Conservation (phyloP, 2,329 filamentous ascomycete species). For the Penicillium sclerotigenum region DNA sequence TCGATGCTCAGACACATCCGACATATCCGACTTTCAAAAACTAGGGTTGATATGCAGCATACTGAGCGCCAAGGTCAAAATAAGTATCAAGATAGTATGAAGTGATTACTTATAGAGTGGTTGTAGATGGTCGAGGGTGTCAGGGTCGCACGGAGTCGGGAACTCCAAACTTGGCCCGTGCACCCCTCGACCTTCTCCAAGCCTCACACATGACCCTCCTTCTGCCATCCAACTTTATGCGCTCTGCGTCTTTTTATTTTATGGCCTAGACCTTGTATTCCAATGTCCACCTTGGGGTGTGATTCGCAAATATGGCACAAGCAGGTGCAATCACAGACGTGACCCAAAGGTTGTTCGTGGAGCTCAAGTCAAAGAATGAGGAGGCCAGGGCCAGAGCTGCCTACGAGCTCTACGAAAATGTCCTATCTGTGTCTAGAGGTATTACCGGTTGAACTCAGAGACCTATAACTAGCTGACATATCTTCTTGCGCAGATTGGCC, state of each 20-base stretch:
- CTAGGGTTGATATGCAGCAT: neutral
- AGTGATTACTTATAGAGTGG: neutral
- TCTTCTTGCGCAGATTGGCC: conserved; percentile 61
- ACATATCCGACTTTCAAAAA: neutral
- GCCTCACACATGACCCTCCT: conserved; percentile 29
- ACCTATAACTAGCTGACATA: conserved; percentile 11
- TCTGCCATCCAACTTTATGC: conserved; percentile 22
- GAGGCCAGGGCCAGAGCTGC: conserved; percentile 49
- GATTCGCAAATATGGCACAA: conserved; percentile 46
- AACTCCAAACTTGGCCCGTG: conserved; percentile 24
- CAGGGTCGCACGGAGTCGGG: conserved; percentile 1
- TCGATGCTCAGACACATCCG: neutral
- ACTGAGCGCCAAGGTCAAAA: neutral
- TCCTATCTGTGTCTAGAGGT: conserved; percentile 48
- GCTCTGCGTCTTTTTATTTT: conserved; percentile 19
- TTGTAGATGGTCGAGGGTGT: neutral
- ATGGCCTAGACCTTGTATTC: conserved; percentile 34
- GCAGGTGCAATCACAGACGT: conserved; percentile 47
- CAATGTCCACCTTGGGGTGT: conserved; percentile 40
- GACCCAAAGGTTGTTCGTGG: conserved; percentile 55
- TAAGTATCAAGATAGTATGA: neutral
- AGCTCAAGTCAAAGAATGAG: conserved; percentile 57
- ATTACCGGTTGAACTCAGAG: conserved; percentile 2
- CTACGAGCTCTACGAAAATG: conserved; percentile 48
- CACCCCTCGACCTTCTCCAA: conserved; percentile 23